Evolutionary conservation across 208 protist genomes (phyloP).

Genomic region (Crithidia expoeki): DNA sequence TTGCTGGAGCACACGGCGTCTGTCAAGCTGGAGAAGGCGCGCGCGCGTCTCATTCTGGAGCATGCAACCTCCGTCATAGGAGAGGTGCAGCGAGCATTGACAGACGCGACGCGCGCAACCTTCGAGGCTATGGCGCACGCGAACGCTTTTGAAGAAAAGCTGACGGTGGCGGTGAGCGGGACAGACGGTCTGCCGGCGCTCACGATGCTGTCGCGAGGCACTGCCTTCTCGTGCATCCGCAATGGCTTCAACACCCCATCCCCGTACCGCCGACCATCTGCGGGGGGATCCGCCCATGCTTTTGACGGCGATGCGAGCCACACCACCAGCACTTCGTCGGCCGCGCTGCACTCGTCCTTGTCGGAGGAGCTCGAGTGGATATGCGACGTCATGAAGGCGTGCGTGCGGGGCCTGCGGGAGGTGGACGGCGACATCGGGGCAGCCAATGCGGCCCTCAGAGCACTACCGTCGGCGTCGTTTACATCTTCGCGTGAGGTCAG

Average conservation of each 20-base stretch:
- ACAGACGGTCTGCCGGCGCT: not conserved
- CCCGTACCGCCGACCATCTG: not conserved
- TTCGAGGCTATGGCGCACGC: slow-evolving; percentile 32
- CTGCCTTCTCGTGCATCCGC: slow-evolving; percentile 7
- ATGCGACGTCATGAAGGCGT: slow-evolving; percentile 73
- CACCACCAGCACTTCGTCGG: not conserved
- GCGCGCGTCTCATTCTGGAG: slow-evolving; percentile 45
- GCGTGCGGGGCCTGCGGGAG: slow-evolving; percentile 39
- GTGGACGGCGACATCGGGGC: slow-evolving; percentile 24
- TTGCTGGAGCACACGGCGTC: slow-evolving; percentile 34
- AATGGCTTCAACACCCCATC: slow-evolving; percentile 13
- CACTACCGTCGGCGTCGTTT: slow-evolving; percentile 1
- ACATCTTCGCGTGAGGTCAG: not conserved
- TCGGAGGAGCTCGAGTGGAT: slow-evolving; percentile 52
- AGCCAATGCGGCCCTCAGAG: slow-evolving; percentile 20
- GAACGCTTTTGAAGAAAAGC: not conserved
- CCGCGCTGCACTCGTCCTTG: slow-evolving; percentile 13
- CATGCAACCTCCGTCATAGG: slow-evolving; percentile 33
- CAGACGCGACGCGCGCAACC: slow-evolving; percentile 49
- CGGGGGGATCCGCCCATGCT: not conserved
- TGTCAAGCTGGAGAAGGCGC: slow-evolving; percentile 57
- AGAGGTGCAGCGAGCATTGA: slow-evolving; percentile 55
- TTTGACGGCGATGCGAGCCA: not conserved
- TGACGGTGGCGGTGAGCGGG: not conserved
- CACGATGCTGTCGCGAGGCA: not conserved